Conservation (phyloP, 208 protist species). For the Vickermania spadyakhi region DNA sequence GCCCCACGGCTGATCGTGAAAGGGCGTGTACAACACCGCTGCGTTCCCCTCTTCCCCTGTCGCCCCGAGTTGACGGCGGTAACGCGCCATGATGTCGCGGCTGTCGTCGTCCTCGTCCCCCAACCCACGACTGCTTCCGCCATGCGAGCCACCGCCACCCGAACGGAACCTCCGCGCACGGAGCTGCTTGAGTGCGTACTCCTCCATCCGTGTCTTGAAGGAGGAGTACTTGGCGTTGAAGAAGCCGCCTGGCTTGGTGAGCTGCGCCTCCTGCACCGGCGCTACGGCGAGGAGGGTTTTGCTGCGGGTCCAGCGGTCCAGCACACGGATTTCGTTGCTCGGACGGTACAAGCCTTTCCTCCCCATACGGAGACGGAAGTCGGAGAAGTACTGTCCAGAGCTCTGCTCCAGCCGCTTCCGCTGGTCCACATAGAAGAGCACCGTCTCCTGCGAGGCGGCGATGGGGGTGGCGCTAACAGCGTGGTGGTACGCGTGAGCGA, state of each 20-base stretch:
- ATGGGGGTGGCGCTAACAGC: neutral
- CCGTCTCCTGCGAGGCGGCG: conserved; percentile 23
- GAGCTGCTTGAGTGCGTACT: conserved; percentile 20
- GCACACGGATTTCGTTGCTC: conserved; percentile 13
- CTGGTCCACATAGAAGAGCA: conserved; percentile 23
- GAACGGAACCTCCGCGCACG: conserved; percentile 23
- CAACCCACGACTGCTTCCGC: neutral
- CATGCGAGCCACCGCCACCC: conserved; percentile 2
- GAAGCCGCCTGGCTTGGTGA: conserved; percentile 29
- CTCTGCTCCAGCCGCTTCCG: conserved; percentile 30
- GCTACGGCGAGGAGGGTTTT: conserved; percentile 66
- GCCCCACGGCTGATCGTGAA: conserved; percentile 21
- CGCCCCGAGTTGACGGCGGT: neutral
- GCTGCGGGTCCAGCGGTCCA: conserved; percentile 57
- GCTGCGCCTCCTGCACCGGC: conserved; percentile 32
- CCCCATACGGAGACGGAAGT: conserved; percentile 31
- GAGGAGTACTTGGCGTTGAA: conserved; percentile 37
- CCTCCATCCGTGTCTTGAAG: conserved; percentile 20
- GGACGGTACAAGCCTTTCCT: conserved; percentile 46
- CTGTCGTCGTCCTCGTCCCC: neutral
- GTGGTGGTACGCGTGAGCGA: neutral
- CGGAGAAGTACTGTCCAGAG: neutral
- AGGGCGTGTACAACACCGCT: conserved; percentile 29
- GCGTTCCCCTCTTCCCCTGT: neutral
- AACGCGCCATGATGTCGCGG: neutral